Conservation (phyloP, 2,329 filamentous ascomycete genomes). For the Paraphoma sp. region DNA sequence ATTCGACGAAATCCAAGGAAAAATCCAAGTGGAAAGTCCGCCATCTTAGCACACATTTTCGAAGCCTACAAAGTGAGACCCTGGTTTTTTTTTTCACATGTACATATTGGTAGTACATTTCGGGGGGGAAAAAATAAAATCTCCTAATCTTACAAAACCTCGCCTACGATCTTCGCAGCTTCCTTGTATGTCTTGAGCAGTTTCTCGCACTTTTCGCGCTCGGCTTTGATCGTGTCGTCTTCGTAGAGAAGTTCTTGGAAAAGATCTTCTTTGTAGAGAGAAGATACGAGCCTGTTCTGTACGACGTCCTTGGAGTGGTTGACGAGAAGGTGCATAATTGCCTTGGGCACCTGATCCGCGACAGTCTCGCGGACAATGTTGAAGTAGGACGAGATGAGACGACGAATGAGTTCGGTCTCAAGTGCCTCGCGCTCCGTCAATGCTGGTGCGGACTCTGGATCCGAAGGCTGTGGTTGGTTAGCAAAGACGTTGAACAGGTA, state of each 20-base stretch:
- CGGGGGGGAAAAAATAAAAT: background rate
- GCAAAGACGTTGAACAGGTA: constrained; percentile 3
- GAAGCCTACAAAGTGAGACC: constrained; percentile 31
- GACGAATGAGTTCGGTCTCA: constrained; percentile 96
- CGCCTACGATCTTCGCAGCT: constrained; percentile 96
- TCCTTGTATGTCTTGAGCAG: constrained; percentile 94
- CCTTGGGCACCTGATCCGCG: constrained; percentile 97
- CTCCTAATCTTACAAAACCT: constrained; percentile 64
- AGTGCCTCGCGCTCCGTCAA: constrained; percentile 95
- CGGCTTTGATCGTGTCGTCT: constrained; percentile 95
- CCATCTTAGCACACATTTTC: constrained; percentile 10
- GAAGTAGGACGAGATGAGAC: constrained; percentile 97
- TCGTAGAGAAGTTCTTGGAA: constrained; percentile 96
- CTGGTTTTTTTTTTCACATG: constrained; percentile 17
- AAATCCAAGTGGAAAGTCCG: background rate
- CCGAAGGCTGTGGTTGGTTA: constrained; percentile 42
- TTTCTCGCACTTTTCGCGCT: constrained; percentile 98
- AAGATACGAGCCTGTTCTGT: constrained; percentile 93
- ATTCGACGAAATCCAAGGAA: background rate
- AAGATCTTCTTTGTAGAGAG: constrained; percentile 89
- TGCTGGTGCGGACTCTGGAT: constrained; percentile 73
- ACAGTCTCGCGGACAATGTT: constrained; percentile 99
- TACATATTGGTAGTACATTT: constrained; percentile 11
- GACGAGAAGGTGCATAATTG: constrained; percentile 97
- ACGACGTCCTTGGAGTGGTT: constrained; percentile 99